These are phyloP conservation scores for Schizophyllum commune DNA, from an alignment of 1,284 basidiomycete genomes.

Conservation along the genomic window DNA sequence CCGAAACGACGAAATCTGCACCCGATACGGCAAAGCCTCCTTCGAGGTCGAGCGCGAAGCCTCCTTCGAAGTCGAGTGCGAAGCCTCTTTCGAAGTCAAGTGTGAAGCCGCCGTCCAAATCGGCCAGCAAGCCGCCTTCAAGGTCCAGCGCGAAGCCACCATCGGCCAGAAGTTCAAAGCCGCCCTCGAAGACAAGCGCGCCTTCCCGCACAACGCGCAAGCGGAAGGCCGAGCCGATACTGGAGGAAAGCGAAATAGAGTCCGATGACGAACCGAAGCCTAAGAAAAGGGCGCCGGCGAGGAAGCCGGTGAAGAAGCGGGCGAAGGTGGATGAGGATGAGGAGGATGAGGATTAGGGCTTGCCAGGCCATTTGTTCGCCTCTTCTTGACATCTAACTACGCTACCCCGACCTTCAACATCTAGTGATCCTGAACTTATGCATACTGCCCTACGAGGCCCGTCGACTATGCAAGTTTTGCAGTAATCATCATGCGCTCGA, in stretches of 20 bases:
- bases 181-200: background rate
- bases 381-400: background rate
- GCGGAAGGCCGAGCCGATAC: background rate
- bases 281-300: slow-evolving; percentile 13
- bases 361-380: no score
- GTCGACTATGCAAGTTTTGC: slow-evolving; percentile 30
- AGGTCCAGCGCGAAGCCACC: slow-evolving; percentile 4
- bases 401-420: background rate
- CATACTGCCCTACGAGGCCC: background rate
- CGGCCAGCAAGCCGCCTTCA: background rate
- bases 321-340: slow-evolving; percentile 8
- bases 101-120: background rate
- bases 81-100: background rate
- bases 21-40: no score
- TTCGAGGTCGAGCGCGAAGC: no score
- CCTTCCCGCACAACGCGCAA: background rate
- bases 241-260: slow-evolving; percentile 14
- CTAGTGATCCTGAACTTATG: background rate
- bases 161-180: background rate
- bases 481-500: slow-evolving; percentile 62
- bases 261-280: slow-evolving; percentile 17
- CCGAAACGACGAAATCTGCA: no score
- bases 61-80: background rate
- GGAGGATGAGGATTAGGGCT: background rate
- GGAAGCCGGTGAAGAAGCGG: slow-evolving; percentile 16